phyloP scores from a whole-genome alignment of 139 green algal genomes.

The Chlorella sorokiniana region DNA sequence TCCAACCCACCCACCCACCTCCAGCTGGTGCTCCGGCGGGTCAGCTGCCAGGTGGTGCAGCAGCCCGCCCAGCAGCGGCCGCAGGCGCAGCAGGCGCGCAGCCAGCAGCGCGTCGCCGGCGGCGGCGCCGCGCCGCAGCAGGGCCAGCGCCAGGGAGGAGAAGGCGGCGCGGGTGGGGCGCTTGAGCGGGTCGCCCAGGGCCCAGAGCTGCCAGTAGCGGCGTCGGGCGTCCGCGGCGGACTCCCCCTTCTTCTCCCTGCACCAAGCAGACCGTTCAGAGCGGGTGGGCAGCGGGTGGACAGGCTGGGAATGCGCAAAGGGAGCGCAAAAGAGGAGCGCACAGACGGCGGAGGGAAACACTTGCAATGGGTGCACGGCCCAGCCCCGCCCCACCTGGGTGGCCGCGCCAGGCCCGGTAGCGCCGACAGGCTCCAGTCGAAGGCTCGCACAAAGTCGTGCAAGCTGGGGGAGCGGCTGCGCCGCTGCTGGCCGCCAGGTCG shows the following conservation, averaged over 20 bases:
- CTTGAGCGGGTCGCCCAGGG: constrained; percentile 41
- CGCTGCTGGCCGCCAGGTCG: neutral
- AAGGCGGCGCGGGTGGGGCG: constrained; percentile 61
- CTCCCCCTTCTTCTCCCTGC: constrained; percentile 25
- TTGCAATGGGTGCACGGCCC: no score
- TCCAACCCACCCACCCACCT: constrained; percentile 16
- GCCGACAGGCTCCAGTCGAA: constrained; percentile 66
- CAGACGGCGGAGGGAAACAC: neutral
- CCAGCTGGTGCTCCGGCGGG: constrained; percentile 42
- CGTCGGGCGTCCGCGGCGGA: neutral
- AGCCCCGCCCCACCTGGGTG: no score
- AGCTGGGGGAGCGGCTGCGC: neutral
- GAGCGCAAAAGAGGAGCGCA: neutral
- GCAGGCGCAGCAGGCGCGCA: constrained; percentile 48
- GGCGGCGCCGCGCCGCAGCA: constrained; percentile 42
- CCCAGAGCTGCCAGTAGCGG: constrained; percentile 46
- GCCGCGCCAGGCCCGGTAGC: constrained; percentile 48
- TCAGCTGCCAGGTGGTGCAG: constrained; percentile 62
- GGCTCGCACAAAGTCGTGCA: constrained; percentile 42
- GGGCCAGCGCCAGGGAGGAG: constrained; percentile 45
- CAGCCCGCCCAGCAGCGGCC: constrained; percentile 52
- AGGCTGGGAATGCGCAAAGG: neutral
- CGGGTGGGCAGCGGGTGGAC: no score
- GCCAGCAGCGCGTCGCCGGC: constrained; percentile 39
- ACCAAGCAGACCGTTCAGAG: neutral